These are phyloP conservation scores for Pleurotus pulmonarius DNA, from an alignment of 768 basidiomycete genomes.

Conservation along the genomic window DNA sequence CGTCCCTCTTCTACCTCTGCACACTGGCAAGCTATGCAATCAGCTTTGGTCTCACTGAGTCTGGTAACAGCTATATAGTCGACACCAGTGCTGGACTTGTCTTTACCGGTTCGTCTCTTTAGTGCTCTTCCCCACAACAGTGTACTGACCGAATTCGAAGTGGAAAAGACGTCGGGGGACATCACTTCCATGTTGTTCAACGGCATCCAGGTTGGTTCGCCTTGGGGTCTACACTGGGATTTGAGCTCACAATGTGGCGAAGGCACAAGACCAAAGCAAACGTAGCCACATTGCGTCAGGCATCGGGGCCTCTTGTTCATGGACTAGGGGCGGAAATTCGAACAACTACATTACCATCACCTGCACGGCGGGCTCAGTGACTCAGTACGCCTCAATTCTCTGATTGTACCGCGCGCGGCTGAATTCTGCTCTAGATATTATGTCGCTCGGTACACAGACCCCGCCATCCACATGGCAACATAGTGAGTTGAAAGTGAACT, in stretches of 20 bases:
- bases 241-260: neutral
- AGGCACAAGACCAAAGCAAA: conserved; percentile 28
- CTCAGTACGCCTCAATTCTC: conserved; percentile 19
- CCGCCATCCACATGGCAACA: conserved; percentile 35
- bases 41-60: conserved; percentile 26
- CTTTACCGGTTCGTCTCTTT: conserved; percentile 25
- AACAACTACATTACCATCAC: conserved; percentile 34
- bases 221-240: neutral
- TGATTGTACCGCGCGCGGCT: too few relatives aligned
- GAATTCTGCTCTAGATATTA: conserved; percentile 21
- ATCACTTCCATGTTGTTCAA: conserved; percentile 33
- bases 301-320: conserved; percentile 27
- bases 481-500: conserved; percentile 18
- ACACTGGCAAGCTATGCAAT: conserved; percentile 1
- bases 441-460: conserved; percentile 28
- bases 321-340: conserved; percentile 21
- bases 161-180: conserved; percentile 27
- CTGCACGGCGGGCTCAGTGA: conserved; percentile 28
- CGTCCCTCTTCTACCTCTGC: neutral
- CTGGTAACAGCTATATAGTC: conserved; percentile 26
- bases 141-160: conserved; percentile 10
- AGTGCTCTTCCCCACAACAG: neutral
- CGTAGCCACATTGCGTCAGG: conserved; percentile 28
- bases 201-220: conserved; percentile 22
- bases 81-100: conserved; percentile 27